Evolutionary conservation across 2,329 filamentous ascomycete genomes (phyloP), one percentile per base, ranked within the genome.

Genomic region (Xylariaceae sp.): DNA sequence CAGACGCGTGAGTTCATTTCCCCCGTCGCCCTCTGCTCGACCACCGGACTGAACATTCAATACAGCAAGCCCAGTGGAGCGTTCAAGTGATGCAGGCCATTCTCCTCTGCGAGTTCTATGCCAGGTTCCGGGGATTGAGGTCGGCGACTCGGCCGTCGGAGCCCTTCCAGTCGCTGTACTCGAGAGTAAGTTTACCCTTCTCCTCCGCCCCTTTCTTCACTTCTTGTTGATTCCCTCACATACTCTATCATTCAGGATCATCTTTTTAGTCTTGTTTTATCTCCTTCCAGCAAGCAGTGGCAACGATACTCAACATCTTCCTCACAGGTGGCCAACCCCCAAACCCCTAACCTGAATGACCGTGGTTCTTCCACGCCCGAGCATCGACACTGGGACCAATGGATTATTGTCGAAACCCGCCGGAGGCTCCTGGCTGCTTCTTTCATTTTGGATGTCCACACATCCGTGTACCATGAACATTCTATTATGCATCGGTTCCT

Each of bases 391-490:
- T 83, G 80, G 80, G 68, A 66, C 36, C 58, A 65, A 51, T 83
- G 81, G 81, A 62, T 82, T 38, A 66, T 75, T 41, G 63, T 66
- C 44, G 81, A 84, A 64, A 69, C 76, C 7, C 70, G 69, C 47
- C 75, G 77, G 48, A 75, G 81, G 39, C 70, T 83, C 27, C 66
- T 81, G n/a, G 70, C 75, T 32, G 75, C 74, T 12, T 83, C 78
- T 65, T 81, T 82, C 62, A 65, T 81, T 46, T 67, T 80, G 48
- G 80, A 83, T 60, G 69, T 75, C 6, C 80, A 82, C 52, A 73
- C 77, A 59, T 74, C 77, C 53, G 68, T 75, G 53, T 82, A 79
- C 57, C 71, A 77, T 45, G 75, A 83, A 62, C 76, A 78, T 54
- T 69, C 68, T 15, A 65, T 67, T 35, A 64, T 66, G 22, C 61